Base-by-base conservation (phyloP, 2,329 filamentous ascomycete genomes). In the Botrytis sinoallii region DNA sequence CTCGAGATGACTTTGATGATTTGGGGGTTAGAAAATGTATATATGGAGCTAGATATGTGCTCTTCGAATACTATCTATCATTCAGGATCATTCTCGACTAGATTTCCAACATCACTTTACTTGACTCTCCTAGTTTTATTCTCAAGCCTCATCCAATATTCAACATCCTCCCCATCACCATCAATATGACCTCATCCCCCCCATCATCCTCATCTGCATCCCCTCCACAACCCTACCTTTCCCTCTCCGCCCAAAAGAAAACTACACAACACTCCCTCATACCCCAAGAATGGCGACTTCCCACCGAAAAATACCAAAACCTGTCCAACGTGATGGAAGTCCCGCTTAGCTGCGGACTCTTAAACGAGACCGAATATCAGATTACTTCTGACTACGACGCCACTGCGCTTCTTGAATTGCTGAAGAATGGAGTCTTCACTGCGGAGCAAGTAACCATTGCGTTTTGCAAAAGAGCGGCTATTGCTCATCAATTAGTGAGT, bases 391-490 rank as follows among this genome's bases (percentile, higher is more conserved):
- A 78, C 20, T 75, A 76, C 29, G 77, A 79, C 18, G 77, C 77
- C 20, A 78, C 75, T 7, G 74, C 72, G 25, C 74, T 79, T 69
- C 48, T 77, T 25, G 73, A 74, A 29, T 70, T 74, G 44, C 35
- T 79, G 2, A 76, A 75, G n/a, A 40, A 22, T 9, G 71, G 76
- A 16, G 72, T 72, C 16, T 76, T 74, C 57, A 78, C 75, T 1
- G 79, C 74, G 10, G 75, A 79, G 38, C 81, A 84, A n/a, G 82
- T 85, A 0, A 80, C 83, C 0, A 79, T 80, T 2, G 85, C 84
- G 14, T 86, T 86, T 76, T 85, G 84, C 73, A 86, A 86, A 75
- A 81, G 85, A n/a, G 84, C 85, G 0, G 83, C 84, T 1, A 82
- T 86, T 61, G 84, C 84, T 1, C 85, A 86, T 46, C 85, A 86